Evolutionary conservation across 2,329 filamentous ascomycete genomes (phyloP), one percentile per base, ranked within the genome.

Genomic region (Sarocladiaceae sp.): DNA sequence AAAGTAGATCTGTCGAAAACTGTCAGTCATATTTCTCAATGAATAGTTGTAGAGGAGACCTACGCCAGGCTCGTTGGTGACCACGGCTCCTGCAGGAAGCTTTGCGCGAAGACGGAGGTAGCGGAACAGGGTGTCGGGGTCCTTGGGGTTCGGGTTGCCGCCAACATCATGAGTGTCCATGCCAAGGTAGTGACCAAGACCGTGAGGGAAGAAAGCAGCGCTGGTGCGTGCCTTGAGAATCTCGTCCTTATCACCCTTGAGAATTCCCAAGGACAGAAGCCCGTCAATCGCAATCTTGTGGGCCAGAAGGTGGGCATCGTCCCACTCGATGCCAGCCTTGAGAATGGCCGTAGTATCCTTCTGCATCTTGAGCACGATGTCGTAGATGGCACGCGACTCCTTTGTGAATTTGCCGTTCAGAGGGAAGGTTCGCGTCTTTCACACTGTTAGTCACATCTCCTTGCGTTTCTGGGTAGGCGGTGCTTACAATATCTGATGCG

Each of bases 21-120:
- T 33, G 28, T 46, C 11, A 39, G 49, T 37, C 10, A 29, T 15
- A 11, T 50, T 11, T 3, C 10, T 11, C 49, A 28, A 25, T 35
- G 20, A 17, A 15, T 18, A 23, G 10, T 22, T 11, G 8, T n/a
- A 22, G 20, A 13, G 3, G 37, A 29, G 13, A 75, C 83, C 70
- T 75, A 89, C 83, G 46, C 94, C 94, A 12, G 94, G 94, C 74
- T 99, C 94, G 35, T 97, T 93, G 0, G 94, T 99, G 51, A 99
- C 85, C 22, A 99, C 90, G 48, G 86, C 86, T 7, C 88, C 87
- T 1, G 84, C 86, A 0, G 90, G 90, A 46, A 97, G 68, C 20
- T 71, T 78, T 12, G 88, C 86, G 51, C 94, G 77, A 35, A 96
- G 85, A 40, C 94, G 79, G 55, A 99, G 73, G 64, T 97, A 97